Conservation (phyloP, 2,329 filamentous ascomycete genomes). For the Elsinoe arachidis region DNA sequence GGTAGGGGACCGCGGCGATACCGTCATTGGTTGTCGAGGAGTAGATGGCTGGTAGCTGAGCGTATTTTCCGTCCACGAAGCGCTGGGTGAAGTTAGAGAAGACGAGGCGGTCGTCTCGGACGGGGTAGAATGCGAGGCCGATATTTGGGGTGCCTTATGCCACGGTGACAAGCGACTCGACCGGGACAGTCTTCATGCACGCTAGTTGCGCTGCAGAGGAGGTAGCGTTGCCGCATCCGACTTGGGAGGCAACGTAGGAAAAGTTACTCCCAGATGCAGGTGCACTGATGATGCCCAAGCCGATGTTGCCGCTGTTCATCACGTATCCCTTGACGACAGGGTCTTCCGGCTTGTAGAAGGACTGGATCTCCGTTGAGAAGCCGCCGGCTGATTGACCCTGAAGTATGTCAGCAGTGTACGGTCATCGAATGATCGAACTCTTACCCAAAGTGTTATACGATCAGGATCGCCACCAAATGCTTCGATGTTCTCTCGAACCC, state of each 20-base stretch:
- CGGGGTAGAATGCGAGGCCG: slow-evolving; percentile 16
- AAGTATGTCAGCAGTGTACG: not conserved
- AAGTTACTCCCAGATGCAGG: slow-evolving; percentile 30
- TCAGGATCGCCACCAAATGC: slow-evolving; percentile 35
- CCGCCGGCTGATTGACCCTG: slow-evolving; percentile 23
- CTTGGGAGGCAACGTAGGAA: slow-evolving; percentile 29
- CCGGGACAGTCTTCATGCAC: slow-evolving; percentile 30
- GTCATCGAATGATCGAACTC: no score
- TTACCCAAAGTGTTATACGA: slow-evolving; percentile 20
- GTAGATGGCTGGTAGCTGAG: not conserved
- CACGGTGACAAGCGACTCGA: slow-evolving; percentile 24
- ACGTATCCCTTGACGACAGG: slow-evolving; percentile 44
- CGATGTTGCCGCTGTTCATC: slow-evolving; percentile 37
- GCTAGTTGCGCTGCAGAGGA: slow-evolving; percentile 25
- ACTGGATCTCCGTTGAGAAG: slow-evolving; percentile 31
- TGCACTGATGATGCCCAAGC: slow-evolving; percentile 22
- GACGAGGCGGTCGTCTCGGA: slow-evolving; percentile 18
- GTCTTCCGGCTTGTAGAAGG: slow-evolving; percentile 41
- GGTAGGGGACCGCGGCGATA: not conserved
- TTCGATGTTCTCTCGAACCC: slow-evolving; percentile 43
- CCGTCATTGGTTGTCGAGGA: not conserved
- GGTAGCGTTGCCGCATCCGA: slow-evolving; percentile 26
- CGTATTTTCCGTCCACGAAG: not conserved
- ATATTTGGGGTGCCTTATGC: slow-evolving; percentile 20
- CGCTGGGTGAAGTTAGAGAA: slow-evolving; percentile 31